Percentiles rank a stretch among this genome's conserved stretches.
Conservation (phyloP, 2,329 filamentous ascomycete species). For the Cadophora sp. region DNA sequence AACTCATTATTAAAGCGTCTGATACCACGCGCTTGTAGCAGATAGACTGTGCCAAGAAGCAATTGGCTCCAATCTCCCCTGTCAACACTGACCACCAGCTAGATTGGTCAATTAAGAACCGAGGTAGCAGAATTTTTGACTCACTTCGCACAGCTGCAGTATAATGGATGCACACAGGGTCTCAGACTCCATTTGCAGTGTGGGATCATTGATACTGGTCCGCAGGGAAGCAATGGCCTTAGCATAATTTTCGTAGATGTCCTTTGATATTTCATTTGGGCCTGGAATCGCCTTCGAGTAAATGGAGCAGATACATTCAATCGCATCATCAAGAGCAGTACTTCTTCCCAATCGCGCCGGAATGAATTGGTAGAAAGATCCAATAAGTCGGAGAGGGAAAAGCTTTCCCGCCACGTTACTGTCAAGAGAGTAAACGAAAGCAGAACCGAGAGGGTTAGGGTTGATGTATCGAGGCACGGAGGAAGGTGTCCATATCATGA, state of each 20-base stretch:
- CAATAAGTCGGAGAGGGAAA: neutral
- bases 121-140: neutral
- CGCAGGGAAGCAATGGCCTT: neutral
- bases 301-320: conserved; percentile 1
- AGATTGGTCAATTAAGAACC: neutral
- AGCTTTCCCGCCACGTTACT: neutral
- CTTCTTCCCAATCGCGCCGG: neutral
- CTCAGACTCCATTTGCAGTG: neutral
- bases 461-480: neutral
- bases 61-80: neutral
- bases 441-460: neutral
- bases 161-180: neutral
- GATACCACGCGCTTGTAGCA: neutral
- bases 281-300: neutral
- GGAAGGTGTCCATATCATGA: neutral
- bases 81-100: neutral
- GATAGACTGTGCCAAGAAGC: neutral
- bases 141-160: neutral
- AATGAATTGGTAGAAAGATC: conserved; percentile 1
- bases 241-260: neutral
- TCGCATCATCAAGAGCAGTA: neutral
- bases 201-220: neutral
- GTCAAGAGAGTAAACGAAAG: neutral
- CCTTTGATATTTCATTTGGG: neutral
- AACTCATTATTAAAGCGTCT: neutral